These are phyloP conservation scores for Podila verticillata DNA, from an alignment of 192 early-diverging fungal species.

Conservation along the genomic window DNA sequence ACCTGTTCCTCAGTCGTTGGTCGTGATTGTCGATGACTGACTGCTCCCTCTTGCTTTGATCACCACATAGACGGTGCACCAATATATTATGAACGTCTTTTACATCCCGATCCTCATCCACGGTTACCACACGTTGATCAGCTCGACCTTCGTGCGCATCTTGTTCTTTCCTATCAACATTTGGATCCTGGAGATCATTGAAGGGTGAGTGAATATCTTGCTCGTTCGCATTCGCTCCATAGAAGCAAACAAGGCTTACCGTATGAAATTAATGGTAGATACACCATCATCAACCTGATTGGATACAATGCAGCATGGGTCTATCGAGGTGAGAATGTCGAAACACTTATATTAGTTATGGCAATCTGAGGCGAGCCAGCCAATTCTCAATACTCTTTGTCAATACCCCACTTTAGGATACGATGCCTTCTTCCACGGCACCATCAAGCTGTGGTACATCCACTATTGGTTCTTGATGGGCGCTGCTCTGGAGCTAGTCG, in stretches of 20 bases:
- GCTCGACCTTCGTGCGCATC: constrained; percentile 24
- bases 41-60: neutral
- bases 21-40: neutral
- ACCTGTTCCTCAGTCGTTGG: too few species aligned
- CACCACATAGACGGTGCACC: constrained; percentile 30
- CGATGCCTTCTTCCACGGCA: constrained; percentile 49
- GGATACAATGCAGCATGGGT: constrained; percentile 51
- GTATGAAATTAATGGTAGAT: neutral
- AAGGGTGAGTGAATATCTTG: constrained; percentile 17
- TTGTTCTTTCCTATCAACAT: constrained; percentile 45
- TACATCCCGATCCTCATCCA: constrained; percentile 49
- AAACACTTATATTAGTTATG: neutral
- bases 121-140: constrained; percentile 37
- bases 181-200: constrained; percentile 42
- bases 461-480: constrained; percentile 50
- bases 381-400: too few species aligned
- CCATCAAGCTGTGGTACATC: constrained; percentile 44
- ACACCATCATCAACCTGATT: constrained; percentile 40
- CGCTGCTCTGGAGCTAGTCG: constrained; percentile 25
- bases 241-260: too few species aligned
- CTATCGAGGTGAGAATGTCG: constrained; percentile 15
- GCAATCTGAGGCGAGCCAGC: too few species aligned
- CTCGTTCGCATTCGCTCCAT: too few species aligned
- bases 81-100: constrained; percentile 47
- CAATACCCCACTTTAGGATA: constrained; percentile 12